Conservation (phyloP, 2,329 filamentous ascomycete species). For the Septoria petroselini region DNA sequence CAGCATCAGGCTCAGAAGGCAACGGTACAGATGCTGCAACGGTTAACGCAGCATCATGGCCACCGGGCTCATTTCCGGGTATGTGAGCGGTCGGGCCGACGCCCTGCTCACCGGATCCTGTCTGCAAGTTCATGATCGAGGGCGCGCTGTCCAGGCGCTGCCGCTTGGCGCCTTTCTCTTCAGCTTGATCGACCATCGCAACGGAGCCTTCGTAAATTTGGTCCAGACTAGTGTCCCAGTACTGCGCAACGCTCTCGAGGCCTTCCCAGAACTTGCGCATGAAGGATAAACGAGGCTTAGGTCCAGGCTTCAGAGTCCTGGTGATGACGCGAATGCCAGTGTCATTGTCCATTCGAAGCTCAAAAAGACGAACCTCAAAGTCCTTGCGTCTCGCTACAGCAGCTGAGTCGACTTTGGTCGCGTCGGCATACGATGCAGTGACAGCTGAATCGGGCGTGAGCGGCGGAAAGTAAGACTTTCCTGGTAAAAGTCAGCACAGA, state of each 20-base stretch:
- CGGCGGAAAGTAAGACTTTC: slow-evolving; percentile 41
- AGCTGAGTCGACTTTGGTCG: slow-evolving; percentile 45
- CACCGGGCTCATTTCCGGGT: not conserved
- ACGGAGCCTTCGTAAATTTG: slow-evolving; percentile 47
- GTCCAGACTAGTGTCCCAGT: slow-evolving; percentile 61
- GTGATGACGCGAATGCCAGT: slow-evolving; percentile 57
- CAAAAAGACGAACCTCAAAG: slow-evolving; percentile 49
- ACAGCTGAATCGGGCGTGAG: slow-evolving; percentile 31
- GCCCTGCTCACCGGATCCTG: not conserved
- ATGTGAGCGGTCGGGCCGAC: not conserved
- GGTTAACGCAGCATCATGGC: not conserved
- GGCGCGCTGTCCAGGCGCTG: slow-evolving; percentile 25
- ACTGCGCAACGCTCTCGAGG: slow-evolving; percentile 58
- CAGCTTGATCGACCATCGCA: slow-evolving; percentile 14
- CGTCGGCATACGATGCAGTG: slow-evolving; percentile 28
- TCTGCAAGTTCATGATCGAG: slow-evolving; percentile 12
- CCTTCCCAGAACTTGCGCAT: slow-evolving; percentile 60
- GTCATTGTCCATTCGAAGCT: slow-evolving; percentile 55
- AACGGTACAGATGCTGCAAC: slow-evolving; percentile 4
- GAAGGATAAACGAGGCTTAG: slow-evolving; percentile 51
- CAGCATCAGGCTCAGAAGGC: slow-evolving; percentile 2
- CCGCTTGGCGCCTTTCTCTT: slow-evolving; percentile 29
- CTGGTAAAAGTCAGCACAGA: slow-evolving; percentile 2
- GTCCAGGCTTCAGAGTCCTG: slow-evolving; percentile 47
- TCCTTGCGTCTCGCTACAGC: slow-evolving; percentile 48